Base-by-base conservation (phyloP, 2,329 filamentous ascomycete genomes). In the Cercospora janseana region DNA sequence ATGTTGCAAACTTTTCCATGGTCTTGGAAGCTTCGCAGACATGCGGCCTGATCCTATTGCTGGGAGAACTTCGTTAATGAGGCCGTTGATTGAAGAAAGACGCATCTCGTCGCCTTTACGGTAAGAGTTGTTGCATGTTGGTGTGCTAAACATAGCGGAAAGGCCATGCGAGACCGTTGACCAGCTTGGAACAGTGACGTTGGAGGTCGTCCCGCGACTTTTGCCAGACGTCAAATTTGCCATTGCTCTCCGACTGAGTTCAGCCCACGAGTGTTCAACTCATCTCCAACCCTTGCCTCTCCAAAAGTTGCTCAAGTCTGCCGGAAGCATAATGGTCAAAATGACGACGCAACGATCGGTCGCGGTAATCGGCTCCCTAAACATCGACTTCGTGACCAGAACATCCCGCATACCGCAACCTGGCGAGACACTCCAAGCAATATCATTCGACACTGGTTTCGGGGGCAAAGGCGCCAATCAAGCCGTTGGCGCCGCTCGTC, bases 381-480 rank as follows among this genome's bases (percentile, higher is more conserved):
- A 97, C 73, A 88, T 88, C 67, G 92, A 98, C 74, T 84, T 97
- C 57, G 88, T 95, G 56, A 91, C 89, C 31, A 84, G 88, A 63
- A 93, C 93, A 26, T 77, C 88, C 4, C 88, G 92, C 56, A 82
- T 95, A 56, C 92, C 93, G 1, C 74, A 79, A 1, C 84, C 86
- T 1, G 93, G 92, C 59, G 92, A 98, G 72, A 97, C 92, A 2
- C 78, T 97, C 44, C 91, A 87, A 2, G 81, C 88, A 40, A 83
- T 76, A 58, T 83, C 82, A 15, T 95, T 95, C 72, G 79, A 79
- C 65, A 88, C 85, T 27, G 90, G 87, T 34, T 85, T 87, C 23
- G 93, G 92, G 62, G 92, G 93, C 50, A 98, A 98, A 73, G 92
- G 92, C 57, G 90, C 91, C 54, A 97, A 97, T 75, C 92, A 97